phyloP scores from a whole-genome alignment of 2,329 filamentous ascomycete species.

The Seiridium unicorne region DNA sequence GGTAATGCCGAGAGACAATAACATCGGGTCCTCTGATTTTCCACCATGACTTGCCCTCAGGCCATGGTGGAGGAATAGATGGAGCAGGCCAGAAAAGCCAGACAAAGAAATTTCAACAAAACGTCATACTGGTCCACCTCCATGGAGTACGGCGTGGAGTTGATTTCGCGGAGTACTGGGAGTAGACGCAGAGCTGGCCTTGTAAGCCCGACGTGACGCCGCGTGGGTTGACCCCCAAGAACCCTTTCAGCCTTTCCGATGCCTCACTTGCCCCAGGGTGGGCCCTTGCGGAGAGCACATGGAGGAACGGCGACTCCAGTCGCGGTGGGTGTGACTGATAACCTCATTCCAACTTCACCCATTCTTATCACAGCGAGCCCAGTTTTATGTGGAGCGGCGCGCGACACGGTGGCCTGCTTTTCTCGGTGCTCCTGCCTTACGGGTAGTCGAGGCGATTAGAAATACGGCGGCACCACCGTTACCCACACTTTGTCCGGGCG shows the following conservation, averaged over 20 bases:
- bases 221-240: neutral
- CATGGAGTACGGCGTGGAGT: slow-evolving; percentile 4
- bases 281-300: neutral
- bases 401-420: neutral
- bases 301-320: neutral
- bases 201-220: slow-evolving; percentile 3
- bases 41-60: neutral
- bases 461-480: neutral
- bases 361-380: slow-evolving; percentile 5
- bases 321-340: neutral
- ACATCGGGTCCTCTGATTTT: neutral
- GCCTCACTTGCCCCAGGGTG: neutral
- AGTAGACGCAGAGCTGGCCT: neutral
- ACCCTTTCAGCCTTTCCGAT: neutral
- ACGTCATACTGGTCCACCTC: neutral
- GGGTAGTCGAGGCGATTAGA: neutral
- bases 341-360: slow-evolving; percentile 3
- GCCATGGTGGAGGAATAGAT: neutral
- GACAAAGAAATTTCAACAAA: neutral
- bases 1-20: slow-evolving; percentile 3
- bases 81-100: neutral
- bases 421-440: slow-evolving; percentile 4
- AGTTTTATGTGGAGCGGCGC: slow-evolving; percentile 3
- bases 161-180: neutral
- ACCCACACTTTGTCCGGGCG: neutral